Evolutionary conservation across 768 basidiomycete genomes (phyloP).

Genomic region (Tricholoma bakamatsutake): DNA sequence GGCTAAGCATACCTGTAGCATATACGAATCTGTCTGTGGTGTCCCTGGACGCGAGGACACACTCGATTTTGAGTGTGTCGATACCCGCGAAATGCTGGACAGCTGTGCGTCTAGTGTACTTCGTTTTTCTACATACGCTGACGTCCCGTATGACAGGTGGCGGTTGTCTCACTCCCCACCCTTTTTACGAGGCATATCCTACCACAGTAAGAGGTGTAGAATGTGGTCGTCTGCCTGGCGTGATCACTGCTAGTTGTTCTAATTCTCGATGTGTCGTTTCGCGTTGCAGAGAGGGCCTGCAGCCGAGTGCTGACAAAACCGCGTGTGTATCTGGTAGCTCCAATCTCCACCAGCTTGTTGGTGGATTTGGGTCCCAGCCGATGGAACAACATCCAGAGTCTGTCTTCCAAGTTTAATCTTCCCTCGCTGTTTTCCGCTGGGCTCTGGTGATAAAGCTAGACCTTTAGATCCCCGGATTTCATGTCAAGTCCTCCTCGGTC

Average conservation of each 20-base stretch:
- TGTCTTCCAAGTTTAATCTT: not conserved
- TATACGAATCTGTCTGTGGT: conserved; percentile 15
- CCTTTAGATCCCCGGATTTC: too few relatives aligned
- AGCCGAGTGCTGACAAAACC: conserved; percentile 6
- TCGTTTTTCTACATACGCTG: not conserved
- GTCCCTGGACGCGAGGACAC: conserved; percentile 9
- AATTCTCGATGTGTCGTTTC: conserved; percentile 9
- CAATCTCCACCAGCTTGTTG: not conserved
- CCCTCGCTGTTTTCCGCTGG: not conserved
- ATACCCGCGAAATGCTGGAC: conserved; percentile 8
- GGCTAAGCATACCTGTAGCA: conserved; percentile 15
- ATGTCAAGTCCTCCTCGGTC: too few relatives aligned
- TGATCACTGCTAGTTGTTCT: conserved; percentile 4
- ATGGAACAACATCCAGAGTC: not conserved
- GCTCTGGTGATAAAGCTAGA: too few relatives aligned
- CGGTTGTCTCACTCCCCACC: conserved; percentile 14
- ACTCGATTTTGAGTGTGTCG: conserved; percentile 13
- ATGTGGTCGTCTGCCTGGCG: conserved; percentile 14
- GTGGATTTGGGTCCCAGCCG: not conserved
- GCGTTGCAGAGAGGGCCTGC: conserved; percentile 6
- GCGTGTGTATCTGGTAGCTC: conserved; percentile 6
- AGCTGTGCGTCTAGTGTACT: conserved; percentile 8
- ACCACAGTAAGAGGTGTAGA: conserved; percentile 21
- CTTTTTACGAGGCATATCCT: conserved; percentile 16
- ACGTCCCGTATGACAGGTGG: conserved; percentile 7